Percentiles rank a stretch among this genome's conserved stretches.
These are phyloP conservation scores for Vigna reflexopilosa DNA, from an alignment of 306 rosid genomes.

Conservation along the genomic window DNA sequence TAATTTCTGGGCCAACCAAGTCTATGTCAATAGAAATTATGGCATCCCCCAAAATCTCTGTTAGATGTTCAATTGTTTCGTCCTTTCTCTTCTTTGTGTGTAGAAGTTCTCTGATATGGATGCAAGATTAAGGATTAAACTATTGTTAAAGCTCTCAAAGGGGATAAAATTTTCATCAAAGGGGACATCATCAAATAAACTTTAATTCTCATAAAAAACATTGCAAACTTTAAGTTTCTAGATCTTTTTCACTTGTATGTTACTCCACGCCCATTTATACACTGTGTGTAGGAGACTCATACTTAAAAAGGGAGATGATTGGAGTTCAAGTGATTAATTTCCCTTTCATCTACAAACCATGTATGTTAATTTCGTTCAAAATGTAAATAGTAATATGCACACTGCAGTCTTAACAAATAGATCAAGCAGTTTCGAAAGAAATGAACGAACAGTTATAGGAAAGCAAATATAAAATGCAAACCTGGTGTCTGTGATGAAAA, in stretches of 20 bases:
- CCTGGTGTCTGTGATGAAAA: constrained; percentile 94
- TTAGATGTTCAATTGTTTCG: constrained; percentile 61
- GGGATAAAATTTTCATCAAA: constrained; percentile 29
- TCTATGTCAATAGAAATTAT: constrained; percentile 73
- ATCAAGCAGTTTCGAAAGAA: constrained; percentile 19
- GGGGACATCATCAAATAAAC: not conserved
- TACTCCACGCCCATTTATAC: no score
- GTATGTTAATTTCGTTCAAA: not conserved
- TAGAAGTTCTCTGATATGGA: constrained; percentile 76
- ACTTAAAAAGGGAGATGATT: no score
- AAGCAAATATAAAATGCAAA: constrained; percentile 42
- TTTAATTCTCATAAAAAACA: constrained; percentile 27
- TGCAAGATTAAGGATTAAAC: constrained; percentile 32
- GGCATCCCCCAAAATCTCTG: constrained; percentile 56
- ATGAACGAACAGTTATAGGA: not conserved
- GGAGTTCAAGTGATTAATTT: not conserved
- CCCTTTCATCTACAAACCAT: not conserved
- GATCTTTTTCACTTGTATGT: no score
- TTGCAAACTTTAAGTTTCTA: not conserved
- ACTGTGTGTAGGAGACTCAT: no score
- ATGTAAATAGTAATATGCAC: not conserved
- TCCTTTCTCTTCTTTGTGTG: constrained; percentile 76
- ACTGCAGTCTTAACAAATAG: not conserved
- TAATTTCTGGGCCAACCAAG: constrained; percentile 67
- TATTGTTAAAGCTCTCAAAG: constrained; percentile 1